These are phyloP conservation scores for Fusarium humuli DNA, from an alignment of 2,329 filamentous ascomycete species.

Conservation along the genomic window DNA sequence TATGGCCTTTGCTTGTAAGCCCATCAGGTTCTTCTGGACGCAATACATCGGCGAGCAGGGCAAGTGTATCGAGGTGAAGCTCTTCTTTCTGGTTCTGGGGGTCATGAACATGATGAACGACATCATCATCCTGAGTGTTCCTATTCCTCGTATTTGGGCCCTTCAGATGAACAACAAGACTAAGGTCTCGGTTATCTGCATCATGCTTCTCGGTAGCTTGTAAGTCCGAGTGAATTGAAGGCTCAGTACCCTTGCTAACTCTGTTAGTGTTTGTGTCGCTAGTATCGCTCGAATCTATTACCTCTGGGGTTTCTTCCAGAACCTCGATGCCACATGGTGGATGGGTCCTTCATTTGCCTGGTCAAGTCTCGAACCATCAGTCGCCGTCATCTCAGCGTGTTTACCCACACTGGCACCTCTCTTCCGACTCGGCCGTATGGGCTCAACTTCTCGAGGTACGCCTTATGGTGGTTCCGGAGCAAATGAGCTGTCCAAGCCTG, in stretches of 20 bases:
- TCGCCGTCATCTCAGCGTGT: slow-evolving; percentile 14
- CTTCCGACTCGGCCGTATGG: slow-evolving; percentile 7
- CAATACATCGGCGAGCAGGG: slow-evolving; percentile 8
- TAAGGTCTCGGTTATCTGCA: slow-evolving; percentile 16
- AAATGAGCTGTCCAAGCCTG: slow-evolving; percentile 12
- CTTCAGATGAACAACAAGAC: slow-evolving; percentile 25
- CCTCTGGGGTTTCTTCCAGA: slow-evolving; percentile 22
- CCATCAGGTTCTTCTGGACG: slow-evolving; percentile 22
- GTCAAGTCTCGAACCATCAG: slow-evolving; percentile 17
- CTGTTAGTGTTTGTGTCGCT: slow-evolving; percentile 3
- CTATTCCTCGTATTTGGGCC: slow-evolving; percentile 17
- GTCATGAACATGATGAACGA: slow-evolving; percentile 29
- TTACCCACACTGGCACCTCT: slow-evolving; percentile 3
- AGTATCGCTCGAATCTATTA: slow-evolving; percentile 20
- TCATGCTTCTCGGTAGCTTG: slow-evolving; percentile 25
- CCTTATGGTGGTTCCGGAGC: slow-evolving; percentile 13
- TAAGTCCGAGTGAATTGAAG: neutral
- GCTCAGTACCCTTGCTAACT: neutral
- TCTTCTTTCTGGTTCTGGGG: slow-evolving; percentile 20
- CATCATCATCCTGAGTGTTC: slow-evolving; percentile 12
- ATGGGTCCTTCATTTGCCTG: slow-evolving; percentile 19
- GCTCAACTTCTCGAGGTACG: neutral
- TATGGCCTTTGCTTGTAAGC: slow-evolving; percentile 9
- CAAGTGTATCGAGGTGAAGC: neutral
- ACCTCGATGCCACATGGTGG: slow-evolving; percentile 20